phyloP scores from a whole-genome alignment of 352 stramenopile genomes.

The Blastocystis sp. region DNA sequence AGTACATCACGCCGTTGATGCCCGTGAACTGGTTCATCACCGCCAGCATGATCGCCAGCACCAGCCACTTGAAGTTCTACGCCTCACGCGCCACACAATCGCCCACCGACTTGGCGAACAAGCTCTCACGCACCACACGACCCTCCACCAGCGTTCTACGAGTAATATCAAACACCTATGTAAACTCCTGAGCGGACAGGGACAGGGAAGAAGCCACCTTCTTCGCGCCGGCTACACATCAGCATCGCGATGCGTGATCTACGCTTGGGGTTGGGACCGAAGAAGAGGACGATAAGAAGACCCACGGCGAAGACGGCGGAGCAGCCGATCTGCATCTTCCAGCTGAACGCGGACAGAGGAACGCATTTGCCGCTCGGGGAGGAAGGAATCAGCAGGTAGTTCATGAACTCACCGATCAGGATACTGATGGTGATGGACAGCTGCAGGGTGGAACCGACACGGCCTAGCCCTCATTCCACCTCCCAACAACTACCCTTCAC shows the following conservation, averaged over 20 bases:
- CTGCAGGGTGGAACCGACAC: slow-evolving; percentile 55
- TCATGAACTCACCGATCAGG: slow-evolving; percentile 33
- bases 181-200: slow-evolving; percentile 19
- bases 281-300: slow-evolving; percentile 37
- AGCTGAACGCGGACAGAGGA: slow-evolving; percentile 47
- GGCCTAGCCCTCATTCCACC: not conserved
- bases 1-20: slow-evolving; percentile 69
- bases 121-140: not conserved
- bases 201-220: slow-evolving; percentile 64
- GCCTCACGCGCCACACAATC: not conserved
- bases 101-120: not conserved
- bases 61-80: slow-evolving; percentile 62
- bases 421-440: slow-evolving; percentile 56
- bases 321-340: slow-evolving; percentile 58
- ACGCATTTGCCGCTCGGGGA: slow-evolving; percentile 39
- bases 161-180: not conserved
- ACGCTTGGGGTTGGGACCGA: slow-evolving; percentile 57
- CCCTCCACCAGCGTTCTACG: not conserved
- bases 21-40: slow-evolving; percentile 70
- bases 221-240: slow-evolving; percentile 18
- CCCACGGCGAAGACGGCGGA: slow-evolving; percentile 39
- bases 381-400: slow-evolving; percentile 55
- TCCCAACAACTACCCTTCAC: not conserved
- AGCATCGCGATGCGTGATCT: not conserved
- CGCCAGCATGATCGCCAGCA: slow-evolving; percentile 60